phyloP scores from a whole-genome alignment of 495 filamentous ascomycete genomes.

The Xylona heveae region DNA sequence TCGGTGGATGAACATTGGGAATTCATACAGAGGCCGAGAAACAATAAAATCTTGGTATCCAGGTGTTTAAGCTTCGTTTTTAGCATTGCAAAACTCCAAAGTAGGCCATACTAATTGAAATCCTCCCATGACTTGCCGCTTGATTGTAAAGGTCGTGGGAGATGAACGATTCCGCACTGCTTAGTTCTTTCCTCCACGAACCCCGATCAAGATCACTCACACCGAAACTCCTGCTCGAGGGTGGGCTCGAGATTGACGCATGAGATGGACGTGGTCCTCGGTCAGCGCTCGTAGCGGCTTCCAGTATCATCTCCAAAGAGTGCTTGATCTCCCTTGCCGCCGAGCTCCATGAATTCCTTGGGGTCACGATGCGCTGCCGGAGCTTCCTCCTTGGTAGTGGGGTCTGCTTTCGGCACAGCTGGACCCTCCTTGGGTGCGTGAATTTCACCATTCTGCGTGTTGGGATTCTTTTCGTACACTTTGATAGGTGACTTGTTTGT shows the following conservation, averaged over 20 bases:
- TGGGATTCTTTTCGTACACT: conserved; percentile 57
- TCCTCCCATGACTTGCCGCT: too few relatives aligned
- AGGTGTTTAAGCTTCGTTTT: too few relatives aligned
- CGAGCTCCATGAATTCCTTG: conserved; percentile 58
- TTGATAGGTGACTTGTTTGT: conserved; percentile 37
- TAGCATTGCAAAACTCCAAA: too few relatives aligned
- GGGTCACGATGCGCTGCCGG: conserved; percentile 43
- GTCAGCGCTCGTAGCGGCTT: conserved; percentile 20
- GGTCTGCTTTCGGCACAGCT: conserved; percentile 5
- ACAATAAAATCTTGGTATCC: too few relatives aligned
- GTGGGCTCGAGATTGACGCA: neutral
- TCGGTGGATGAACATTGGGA: too few relatives aligned
- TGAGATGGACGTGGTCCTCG: conserved; percentile 7
- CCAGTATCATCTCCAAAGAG: conserved; percentile 43
- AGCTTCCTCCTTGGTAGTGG: conserved; percentile 26
- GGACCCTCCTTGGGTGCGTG: neutral
- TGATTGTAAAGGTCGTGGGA: too few relatives aligned
- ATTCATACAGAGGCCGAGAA: too few relatives aligned
- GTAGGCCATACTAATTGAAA: too few relatives aligned
- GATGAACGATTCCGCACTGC: too few relatives aligned
- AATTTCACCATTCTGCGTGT: conserved; percentile 7
- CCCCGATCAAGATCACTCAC: too few relatives aligned
- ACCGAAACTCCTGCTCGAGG: too few relatives aligned
- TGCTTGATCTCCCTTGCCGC: conserved; percentile 61
- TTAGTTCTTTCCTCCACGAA: too few relatives aligned